phyloP scores from a whole-genome alignment of 2,329 filamentous ascomycete genomes.

The Diaporthe vexans region DNA sequence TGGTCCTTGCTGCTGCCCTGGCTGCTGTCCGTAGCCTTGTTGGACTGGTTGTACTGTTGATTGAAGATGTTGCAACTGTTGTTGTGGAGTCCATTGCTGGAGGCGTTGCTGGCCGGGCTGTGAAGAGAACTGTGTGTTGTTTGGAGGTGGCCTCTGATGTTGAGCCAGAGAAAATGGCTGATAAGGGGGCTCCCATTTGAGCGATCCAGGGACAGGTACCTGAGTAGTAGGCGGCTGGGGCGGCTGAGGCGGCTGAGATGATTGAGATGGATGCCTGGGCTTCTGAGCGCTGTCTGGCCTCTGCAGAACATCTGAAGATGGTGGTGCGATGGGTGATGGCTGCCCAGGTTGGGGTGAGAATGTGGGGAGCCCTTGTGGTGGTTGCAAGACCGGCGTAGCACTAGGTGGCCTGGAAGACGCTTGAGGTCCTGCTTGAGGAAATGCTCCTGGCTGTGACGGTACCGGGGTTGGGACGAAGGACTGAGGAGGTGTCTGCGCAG shows the following conservation, averaged over 20 bases:
- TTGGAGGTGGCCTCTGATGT: constrained; percentile 38
- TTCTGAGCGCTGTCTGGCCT: constrained; percentile 51
- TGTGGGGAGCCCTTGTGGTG: constrained; percentile 53
- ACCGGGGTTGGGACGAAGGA: constrained; percentile 31
- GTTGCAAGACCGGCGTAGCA: constrained; percentile 54
- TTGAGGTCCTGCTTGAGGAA: constrained; percentile 26
- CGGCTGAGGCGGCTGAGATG: constrained; percentile 39
- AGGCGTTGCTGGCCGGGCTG: constrained; percentile 35
- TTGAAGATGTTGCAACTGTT: constrained; percentile 40
- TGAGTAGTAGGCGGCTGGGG: constrained; percentile 45
- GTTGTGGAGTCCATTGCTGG: constrained; percentile 37
- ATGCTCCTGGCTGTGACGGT: constrained; percentile 18
- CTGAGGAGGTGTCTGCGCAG: constrained; percentile 29
- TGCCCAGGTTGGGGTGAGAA: constrained; percentile 48
- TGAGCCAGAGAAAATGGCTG: constrained; percentile 48
- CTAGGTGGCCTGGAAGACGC: constrained; percentile 33
- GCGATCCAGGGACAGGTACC: constrained; percentile 49
- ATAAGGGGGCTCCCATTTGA: constrained; percentile 60
- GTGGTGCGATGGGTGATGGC: constrained; percentile 47
- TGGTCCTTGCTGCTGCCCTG: constrained; percentile 12
- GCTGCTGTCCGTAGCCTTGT: constrained; percentile 29
- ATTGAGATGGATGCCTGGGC: constrained; percentile 46
- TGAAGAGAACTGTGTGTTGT: constrained; percentile 32
- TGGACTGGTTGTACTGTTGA: constrained; percentile 41
- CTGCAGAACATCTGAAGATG: constrained; percentile 50